Percentiles rank a stretch among this genome's conserved stretches.
These are phyloP conservation scores for Trypanosoma conorhini DNA, from an alignment of 208 protist genomes.

Conservation along the genomic window DNA sequence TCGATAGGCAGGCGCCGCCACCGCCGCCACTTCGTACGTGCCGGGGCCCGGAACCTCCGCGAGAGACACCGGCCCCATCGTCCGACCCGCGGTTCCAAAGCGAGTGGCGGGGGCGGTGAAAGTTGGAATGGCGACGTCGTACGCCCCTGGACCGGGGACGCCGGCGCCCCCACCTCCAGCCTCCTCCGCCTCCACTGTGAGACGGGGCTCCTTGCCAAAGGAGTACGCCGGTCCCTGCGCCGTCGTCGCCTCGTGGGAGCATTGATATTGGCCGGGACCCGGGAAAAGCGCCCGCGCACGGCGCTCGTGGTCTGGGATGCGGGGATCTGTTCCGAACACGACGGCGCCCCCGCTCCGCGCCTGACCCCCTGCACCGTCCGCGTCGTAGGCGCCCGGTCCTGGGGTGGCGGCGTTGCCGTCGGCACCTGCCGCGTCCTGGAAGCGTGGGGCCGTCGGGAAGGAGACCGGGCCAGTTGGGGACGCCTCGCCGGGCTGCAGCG, in stretches of 20 bases:
- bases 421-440: slow-evolving; percentile 5
- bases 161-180: neutral
- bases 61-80: slow-evolving; percentile 2
- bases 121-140: slow-evolving; percentile 25
- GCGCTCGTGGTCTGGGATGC: slow-evolving; percentile 14
- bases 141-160: slow-evolving; percentile 39
- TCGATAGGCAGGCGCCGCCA: slow-evolving; percentile 14
- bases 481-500: neutral
- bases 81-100: slow-evolving; percentile 18
- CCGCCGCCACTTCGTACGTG: slow-evolving; percentile 18
- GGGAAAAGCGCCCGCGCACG: slow-evolving; percentile 18
- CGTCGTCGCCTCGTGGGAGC: slow-evolving; percentile 12
- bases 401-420: slow-evolving; percentile 28
- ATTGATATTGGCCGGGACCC: slow-evolving; percentile 30
- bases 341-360: slow-evolving; percentile 7
- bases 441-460: slow-evolving; percentile 25
- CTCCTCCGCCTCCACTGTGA: slow-evolving; percentile 1
- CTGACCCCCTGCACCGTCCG: slow-evolving; percentile 6
- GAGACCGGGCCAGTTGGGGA: slow-evolving; percentile 12
- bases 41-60: slow-evolving; percentile 34
- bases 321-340: slow-evolving; percentile 33
- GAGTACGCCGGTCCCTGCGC: slow-evolving; percentile 20
- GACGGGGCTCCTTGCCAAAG: slow-evolving; percentile 46
- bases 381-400: slow-evolving; percentile 48
- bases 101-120: slow-evolving; percentile 18